These are phyloP conservation scores for Priceomyces castillae DNA, from an alignment of 805 yeast species.

Conservation along the genomic window DNA sequence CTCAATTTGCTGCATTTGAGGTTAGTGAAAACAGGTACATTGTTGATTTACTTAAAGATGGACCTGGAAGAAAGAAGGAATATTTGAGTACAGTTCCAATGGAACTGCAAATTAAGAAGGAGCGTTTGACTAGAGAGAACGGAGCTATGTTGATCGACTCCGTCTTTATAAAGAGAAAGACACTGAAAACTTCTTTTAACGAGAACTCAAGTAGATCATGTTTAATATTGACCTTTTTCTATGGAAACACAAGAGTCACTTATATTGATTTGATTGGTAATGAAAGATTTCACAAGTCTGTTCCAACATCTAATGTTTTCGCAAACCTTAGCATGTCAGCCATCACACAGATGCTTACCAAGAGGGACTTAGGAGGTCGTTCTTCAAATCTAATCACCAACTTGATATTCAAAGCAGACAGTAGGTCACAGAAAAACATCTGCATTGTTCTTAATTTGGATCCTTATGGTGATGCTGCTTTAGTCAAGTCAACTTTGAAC, in stretches of 20 bases:
- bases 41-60: conserved; percentile 24
- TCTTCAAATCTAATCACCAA: conserved; percentile 27
- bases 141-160: conserved; percentile 7
- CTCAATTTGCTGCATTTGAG: conserved; percentile 27
- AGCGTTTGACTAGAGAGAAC: conserved; percentile 6
- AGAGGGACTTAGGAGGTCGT: conserved; percentile 14
- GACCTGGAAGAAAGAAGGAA: conserved; percentile 7
- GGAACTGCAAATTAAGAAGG: conserved; percentile 15
- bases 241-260: conserved; percentile 17
- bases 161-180: conserved; percentile 19
- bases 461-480: conserved; percentile 20
- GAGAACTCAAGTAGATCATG: conserved; percentile 24
- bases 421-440: conserved; percentile 6
- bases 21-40: conserved; percentile 24
- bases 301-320: conserved; percentile 17
- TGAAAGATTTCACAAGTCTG: conserved; percentile 21
- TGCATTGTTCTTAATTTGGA: conserved; percentile 28
- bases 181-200: conserved; percentile 18
- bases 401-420: conserved; percentile 20
- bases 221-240: conserved; percentile 22
- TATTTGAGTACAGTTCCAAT: conserved; percentile 8
- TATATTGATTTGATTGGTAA: conserved; percentile 30
- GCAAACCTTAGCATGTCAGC: conserved; percentile 28
- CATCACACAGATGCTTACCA: conserved; percentile 23
- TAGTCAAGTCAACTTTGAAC: conserved; percentile 25